Conservation (phyloP, 768 basidiomycete genomes). For the Lactarius vividus region DNA sequence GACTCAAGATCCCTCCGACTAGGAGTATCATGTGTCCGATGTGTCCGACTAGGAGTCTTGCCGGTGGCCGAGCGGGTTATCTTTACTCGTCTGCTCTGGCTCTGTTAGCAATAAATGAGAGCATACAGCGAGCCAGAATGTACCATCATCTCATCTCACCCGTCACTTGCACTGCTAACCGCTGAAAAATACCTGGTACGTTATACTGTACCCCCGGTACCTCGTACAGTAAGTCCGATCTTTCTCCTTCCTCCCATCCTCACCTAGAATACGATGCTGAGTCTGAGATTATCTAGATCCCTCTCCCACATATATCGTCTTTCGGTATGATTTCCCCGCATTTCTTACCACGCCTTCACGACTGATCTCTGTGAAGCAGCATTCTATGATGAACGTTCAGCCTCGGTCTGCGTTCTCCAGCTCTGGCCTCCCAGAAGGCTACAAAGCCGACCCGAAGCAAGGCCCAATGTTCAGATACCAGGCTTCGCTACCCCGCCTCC, state of each 20-base stretch:
- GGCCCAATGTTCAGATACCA: slow-evolving; percentile 73
- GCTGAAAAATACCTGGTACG: not conserved
- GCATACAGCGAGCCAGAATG: not conserved
- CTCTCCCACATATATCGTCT: slow-evolving; percentile 1
- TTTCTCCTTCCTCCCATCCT: not conserved
- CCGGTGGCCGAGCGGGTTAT: not conserved
- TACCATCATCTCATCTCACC: not conserved
- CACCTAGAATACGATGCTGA: slow-evolving; percentile 3
- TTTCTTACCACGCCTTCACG: not conserved
- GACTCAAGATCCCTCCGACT: slow-evolving; percentile 34
- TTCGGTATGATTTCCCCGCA: slow-evolving; percentile 9
- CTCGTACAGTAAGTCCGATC: not conserved
- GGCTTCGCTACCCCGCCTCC: slow-evolving; percentile 69
- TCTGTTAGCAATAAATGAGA: not conserved
- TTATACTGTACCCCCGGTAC: not conserved
- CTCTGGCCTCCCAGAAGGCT: slow-evolving; percentile 40
- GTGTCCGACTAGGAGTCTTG: not conserved
- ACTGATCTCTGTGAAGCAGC: slow-evolving; percentile 1
- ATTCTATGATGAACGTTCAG: not conserved
- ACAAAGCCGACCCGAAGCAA: slow-evolving; percentile 52
- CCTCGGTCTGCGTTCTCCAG: slow-evolving; percentile 7
- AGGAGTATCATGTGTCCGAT: slow-evolving; percentile 4
- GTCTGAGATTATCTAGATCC: slow-evolving; percentile 2
- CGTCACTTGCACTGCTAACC: not conserved
- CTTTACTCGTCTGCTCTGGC: not conserved